phyloP scores from a whole-genome alignment of 331 rosid species.

The Ulmus americana region DNA sequence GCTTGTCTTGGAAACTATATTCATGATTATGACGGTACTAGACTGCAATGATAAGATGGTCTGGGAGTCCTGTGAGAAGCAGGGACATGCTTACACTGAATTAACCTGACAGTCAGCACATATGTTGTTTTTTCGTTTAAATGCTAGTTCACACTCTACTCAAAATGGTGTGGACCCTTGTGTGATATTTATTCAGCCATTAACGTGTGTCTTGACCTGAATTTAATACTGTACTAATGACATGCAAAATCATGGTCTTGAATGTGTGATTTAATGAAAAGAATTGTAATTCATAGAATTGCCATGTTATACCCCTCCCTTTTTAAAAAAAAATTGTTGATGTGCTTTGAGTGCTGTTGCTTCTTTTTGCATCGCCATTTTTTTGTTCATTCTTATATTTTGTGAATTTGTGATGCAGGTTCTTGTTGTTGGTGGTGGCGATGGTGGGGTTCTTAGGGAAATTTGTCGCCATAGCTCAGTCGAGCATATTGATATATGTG shows the following conservation, averaged over 20 bases:
- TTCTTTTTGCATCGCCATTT: background rate
- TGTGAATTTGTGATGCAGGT: constrained; percentile 42
- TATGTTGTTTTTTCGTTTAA: background rate
- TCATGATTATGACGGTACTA: background rate
- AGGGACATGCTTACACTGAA: background rate
- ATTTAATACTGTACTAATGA: background rate
- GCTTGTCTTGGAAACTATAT: background rate
- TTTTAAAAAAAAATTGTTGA: background rate
- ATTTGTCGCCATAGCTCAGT: constrained; percentile 76
- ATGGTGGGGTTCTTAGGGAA: constrained; percentile 94
- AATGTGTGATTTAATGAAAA: background rate
- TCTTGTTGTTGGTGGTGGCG: constrained; percentile 95
- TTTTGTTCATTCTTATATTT: background rate
- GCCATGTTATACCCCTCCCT: no score
- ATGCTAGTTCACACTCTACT: background rate
- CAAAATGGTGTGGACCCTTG: background rate
- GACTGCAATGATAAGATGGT: background rate
- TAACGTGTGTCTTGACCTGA: background rate
- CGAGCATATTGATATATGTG: constrained; percentile 85
- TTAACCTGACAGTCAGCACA: background rate
- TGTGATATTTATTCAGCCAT: background rate
- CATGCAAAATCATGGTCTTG: background rate
- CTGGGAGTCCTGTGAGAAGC: background rate
- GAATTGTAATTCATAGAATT: no score
- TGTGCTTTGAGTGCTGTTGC: background rate